phyloP scores from a whole-genome alignment of 495 filamentous ascomycete species.

The Cenococcum geophilum region DNA sequence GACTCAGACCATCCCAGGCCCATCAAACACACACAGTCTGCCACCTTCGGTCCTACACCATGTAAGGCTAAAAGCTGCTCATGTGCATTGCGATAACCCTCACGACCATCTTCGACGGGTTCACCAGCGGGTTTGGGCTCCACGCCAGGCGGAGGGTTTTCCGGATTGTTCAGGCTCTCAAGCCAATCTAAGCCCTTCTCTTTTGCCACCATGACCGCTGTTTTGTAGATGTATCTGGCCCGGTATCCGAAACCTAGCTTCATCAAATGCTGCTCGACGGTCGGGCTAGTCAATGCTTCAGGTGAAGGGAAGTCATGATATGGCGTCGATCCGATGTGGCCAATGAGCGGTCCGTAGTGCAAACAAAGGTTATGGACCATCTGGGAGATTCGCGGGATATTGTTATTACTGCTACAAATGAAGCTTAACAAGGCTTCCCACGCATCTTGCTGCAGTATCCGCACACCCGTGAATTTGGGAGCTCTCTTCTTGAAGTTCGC shows the following conservation, averaged over 20 bases:
- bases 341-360: slow-evolving; percentile 75
- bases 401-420: slow-evolving; percentile 98
- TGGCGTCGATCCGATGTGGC: slow-evolving; percentile 56
- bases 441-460: slow-evolving; percentile 90
- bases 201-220: slow-evolving; percentile 63
- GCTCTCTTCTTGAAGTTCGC: slow-evolving; percentile 86
- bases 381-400: slow-evolving; percentile 87
- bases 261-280: slow-evolving; percentile 71
- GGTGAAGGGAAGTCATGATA: slow-evolving; percentile 88
- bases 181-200: slow-evolving; percentile 71
- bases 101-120: slow-evolving; percentile 52
- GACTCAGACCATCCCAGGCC: slow-evolving; percentile 94
- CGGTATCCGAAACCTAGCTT: slow-evolving; percentile 90
- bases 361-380: slow-evolving; percentile 93
- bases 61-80: slow-evolving; percentile 68
- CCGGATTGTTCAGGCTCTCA: slow-evolving; percentile 65
- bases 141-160: slow-evolving; percentile 54
- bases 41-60: slow-evolving; percentile 93
- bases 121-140: slow-evolving; percentile 44
- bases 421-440: slow-evolving; percentile 95
- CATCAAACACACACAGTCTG: slow-evolving; percentile 96
- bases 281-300: slow-evolving; percentile 56
- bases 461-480: slow-evolving; percentile 79
- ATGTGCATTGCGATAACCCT: slow-evolving; percentile 76
- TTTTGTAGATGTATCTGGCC: slow-evolving; percentile 83